Percentiles rank a stretch among this genome's conserved stretches.
phyloP scores from a whole-genome alignment of 352 stramenopile genomes.

The Phytophthora fragariaefolia region DNA sequence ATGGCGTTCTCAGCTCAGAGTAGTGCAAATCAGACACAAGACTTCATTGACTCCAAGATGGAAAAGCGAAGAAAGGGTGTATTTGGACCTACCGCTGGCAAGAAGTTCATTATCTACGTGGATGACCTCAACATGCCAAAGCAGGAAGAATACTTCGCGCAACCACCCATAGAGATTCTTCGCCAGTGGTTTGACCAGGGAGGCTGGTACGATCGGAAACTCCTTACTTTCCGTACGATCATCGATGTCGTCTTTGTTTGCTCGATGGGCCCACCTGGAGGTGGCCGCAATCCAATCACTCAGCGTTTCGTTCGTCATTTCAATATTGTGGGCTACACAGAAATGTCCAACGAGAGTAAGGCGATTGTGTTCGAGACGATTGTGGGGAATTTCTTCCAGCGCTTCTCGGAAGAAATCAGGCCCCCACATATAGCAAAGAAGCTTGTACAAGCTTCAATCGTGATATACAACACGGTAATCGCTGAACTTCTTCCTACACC shows the following conservation, averaged over 20 bases:
- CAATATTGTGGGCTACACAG: constrained; percentile 87
- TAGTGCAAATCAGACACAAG: constrained; percentile 93
- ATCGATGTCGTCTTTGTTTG: constrained; percentile 91
- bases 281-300: constrained; percentile 82
- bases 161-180: constrained; percentile 95
- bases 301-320: constrained; percentile 84
- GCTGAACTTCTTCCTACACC: constrained; percentile 81
- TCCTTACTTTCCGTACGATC: constrained; percentile 91
- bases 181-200: constrained; percentile 95
- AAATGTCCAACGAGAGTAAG: constrained; percentile 87
- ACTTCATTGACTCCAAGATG: constrained; percentile 94
- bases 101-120: constrained; percentile 93
- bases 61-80: constrained; percentile 94
- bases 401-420: constrained; percentile 78
- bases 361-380: constrained; percentile 87
- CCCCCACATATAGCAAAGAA: constrained; percentile 53
- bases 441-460: constrained; percentile 76
- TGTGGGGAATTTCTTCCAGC: constrained; percentile 70
- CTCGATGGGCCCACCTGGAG: constrained; percentile 84
- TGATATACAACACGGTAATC: constrained; percentile 89
- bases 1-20: constrained; percentile 95
- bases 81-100: constrained; percentile 91
- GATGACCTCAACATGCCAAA: constrained; percentile 97
- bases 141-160: constrained; percentile 93
- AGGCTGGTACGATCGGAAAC: constrained; percentile 96